These are phyloP conservation scores for Phytopythium mirpurense DNA, from an alignment of 352 stramenopile genomes.

Conservation along the genomic window DNA sequence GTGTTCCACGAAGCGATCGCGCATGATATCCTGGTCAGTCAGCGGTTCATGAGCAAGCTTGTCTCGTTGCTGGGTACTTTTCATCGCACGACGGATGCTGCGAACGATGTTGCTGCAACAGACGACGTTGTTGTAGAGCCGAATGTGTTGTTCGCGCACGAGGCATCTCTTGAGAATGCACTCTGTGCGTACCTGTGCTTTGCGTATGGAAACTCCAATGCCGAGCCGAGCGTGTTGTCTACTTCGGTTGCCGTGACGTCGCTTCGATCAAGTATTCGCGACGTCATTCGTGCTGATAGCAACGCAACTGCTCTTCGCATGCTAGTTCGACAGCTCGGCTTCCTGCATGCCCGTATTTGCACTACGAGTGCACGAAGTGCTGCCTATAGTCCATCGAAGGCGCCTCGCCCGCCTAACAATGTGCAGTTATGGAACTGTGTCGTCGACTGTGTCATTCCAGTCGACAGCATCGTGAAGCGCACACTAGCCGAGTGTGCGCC, in stretches of 20 bases:
- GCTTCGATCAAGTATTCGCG: conserved; percentile 31
- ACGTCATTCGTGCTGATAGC: conserved; percentile 35
- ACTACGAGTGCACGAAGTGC: neutral
- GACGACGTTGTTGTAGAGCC: no score
- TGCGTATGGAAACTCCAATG: conserved; percentile 22
- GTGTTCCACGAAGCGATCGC: conserved; percentile 49
- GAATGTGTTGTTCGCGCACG: conserved; percentile 1
- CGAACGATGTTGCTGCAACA: neutral
- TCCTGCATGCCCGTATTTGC: conserved; percentile 20
- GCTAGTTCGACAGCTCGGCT: conserved; percentile 9
- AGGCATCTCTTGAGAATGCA: conserved; percentile 29
- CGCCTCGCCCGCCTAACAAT: conserved; percentile 10
- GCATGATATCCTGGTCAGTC: conserved; percentile 36
- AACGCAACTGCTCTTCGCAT: conserved; percentile 18
- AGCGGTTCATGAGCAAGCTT: conserved; percentile 55
- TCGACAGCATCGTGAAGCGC: conserved; percentile 2
- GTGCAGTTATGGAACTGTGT: conserved; percentile 30
- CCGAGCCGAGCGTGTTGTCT: neutral
- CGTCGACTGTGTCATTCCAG: conserved; percentile 17
- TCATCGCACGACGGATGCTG: neutral
- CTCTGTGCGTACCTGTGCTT: conserved; percentile 53
- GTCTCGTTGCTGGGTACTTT: conserved; percentile 28
- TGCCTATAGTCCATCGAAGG: neutral
- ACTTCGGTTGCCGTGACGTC: neutral
- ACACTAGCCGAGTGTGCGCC: neutral